Evolutionary conservation across 805 yeast species (phyloP).

Genomic region (Saturnispora bothae): DNA sequence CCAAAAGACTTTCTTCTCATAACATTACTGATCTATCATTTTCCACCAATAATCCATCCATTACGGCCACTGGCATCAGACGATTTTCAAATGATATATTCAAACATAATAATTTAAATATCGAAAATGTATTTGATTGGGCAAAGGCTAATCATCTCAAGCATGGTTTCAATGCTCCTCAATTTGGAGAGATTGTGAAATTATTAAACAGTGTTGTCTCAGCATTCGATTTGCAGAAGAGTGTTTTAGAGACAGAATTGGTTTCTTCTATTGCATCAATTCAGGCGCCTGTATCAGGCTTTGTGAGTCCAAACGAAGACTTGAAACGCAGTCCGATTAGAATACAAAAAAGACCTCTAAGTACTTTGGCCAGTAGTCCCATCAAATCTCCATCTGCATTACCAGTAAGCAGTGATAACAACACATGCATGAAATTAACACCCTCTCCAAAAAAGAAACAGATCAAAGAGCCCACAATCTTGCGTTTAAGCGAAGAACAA

Average conservation of each 20-base stretch:
- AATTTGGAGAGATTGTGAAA: conserved; percentile 13
- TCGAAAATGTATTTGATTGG: conserved; percentile 6
- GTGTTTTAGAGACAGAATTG: too few relatives aligned
- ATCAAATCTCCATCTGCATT: conserved; percentile 12
- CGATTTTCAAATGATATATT: conserved; percentile 6
- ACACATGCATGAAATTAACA: too few relatives aligned
- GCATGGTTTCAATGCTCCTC: conserved; percentile 13
- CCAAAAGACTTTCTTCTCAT: neutral
- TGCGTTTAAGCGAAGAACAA: conserved; percentile 47
- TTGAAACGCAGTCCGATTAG: too few relatives aligned
- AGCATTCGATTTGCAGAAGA: neutral
- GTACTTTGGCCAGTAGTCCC: conserved; percentile 18
- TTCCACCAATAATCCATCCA: conserved; percentile 3
- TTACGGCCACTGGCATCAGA: conserved; percentile 3
- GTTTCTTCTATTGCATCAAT: too few relatives aligned
- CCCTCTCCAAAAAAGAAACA: neutral
- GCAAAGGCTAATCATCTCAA: neutral
- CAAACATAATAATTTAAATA: conserved; percentile 1
- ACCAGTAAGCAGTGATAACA: too few relatives aligned
- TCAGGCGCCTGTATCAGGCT: too few relatives aligned
- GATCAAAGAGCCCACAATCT: neutral
- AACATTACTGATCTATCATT: conserved; percentile 1
- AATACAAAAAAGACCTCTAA: too few relatives aligned
- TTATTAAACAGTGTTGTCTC: conserved; percentile 11
- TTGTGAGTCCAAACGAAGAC: too few relatives aligned